Evolutionary conservation across 257 asterid genomes (phyloP).

Genomic region (Euphrasia confusa): DNA sequence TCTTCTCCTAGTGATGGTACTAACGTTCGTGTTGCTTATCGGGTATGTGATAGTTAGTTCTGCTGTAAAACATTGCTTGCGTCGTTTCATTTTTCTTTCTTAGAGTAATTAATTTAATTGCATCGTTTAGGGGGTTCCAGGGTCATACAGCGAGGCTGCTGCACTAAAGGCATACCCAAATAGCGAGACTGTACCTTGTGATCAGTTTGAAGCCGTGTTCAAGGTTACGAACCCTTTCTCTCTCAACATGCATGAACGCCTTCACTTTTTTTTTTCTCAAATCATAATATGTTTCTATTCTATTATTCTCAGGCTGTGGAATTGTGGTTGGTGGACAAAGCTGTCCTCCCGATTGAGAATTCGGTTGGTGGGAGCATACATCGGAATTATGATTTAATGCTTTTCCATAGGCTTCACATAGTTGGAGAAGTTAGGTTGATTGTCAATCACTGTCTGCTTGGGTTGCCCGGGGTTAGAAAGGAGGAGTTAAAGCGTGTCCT

Average conservation of each 20-base stretch:
- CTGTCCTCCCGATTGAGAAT: slow-evolving; percentile 90
- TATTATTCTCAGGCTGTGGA: slow-evolving; percentile 76
- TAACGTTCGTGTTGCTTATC: slow-evolving; percentile 84
- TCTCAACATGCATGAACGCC: not conserved
- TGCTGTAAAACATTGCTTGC: not conserved
- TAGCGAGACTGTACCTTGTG: slow-evolving; percentile 94
- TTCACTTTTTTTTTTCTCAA: not conserved
- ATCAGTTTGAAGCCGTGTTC: slow-evolving; percentile 79
- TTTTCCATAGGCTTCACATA: slow-evolving; percentile 84
- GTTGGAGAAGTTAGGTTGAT: slow-evolving; percentile 86
- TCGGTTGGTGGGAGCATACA: slow-evolving; percentile 97
- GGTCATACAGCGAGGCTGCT: slow-evolving; percentile 89
- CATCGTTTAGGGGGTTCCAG: slow-evolving; percentile 65
- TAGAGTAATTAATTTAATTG: slow-evolving; percentile 16
- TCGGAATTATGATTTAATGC: slow-evolving; percentile 82
- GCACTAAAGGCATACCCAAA: slow-evolving; percentile 86
- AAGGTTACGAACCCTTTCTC: slow-evolving; percentile 43
- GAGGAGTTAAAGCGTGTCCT: slow-evolving; percentile 72
- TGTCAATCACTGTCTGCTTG: slow-evolving; percentile 84
- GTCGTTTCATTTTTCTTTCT: slow-evolving; percentile 5
- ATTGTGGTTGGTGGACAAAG: slow-evolving; percentile 92
- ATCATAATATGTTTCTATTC: slow-evolving; percentile 6
- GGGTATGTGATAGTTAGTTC: slow-evolving; percentile 41
- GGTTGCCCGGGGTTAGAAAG: slow-evolving; percentile 71
- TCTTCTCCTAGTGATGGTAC: slow-evolving; percentile 42